Base-by-base conservation (phyloP, 2,329 filamentous ascomycete species). In the Huntiella bhutanensis region DNA sequence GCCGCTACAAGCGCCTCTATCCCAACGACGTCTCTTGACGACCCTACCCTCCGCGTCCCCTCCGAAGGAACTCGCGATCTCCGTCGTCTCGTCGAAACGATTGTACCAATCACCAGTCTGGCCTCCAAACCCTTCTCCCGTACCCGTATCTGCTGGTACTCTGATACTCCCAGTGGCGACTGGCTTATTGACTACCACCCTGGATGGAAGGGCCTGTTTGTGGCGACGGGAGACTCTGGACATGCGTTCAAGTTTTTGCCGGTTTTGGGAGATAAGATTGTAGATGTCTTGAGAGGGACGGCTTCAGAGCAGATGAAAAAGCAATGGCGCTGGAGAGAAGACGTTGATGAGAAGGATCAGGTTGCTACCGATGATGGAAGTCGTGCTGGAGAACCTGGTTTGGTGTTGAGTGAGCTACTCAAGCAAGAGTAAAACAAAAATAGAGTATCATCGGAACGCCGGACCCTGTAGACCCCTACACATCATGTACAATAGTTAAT, bases 71-170 rank as follows among this genome's bases (percentile, higher is more conserved):
- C 77, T 50, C 55, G 61, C 16, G 74, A 72, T 17, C 71, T 83
- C 52, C 72, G 80, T 17, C 60, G 62, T 1, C 80, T 71, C 1
- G 61, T 87, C 19, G 64, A 60, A 10, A 66, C 75, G 49, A 69
- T 82, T 54, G 64, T 82, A 4, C 16, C 46, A 5, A 56, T 67
- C 50, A 62, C 62, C 5, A 65, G 66, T 7, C 64, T 82, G 13
- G 67, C 66, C 43, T 64, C 69, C 17, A 65, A 80, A 19, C 71
- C 73, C 1, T 83, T 82, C 62, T 61, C 62, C 49, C 64, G 66
- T 45, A 79, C 75, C 2, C 66, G 77, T 17, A 61, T 84, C 45
- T 85, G 80, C 62, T 85, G 80, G 80, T 85, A 85, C 58, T 75
- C 75, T 4, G 80, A 85, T 61, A 85, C 80, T 54, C 68, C 73